A percentile compares a stretch with the other conserved stretches of the same genome.
Conservation (phyloP, 1,139 yeast genomes). For the Blastobotrys arbuscula region DNA sequence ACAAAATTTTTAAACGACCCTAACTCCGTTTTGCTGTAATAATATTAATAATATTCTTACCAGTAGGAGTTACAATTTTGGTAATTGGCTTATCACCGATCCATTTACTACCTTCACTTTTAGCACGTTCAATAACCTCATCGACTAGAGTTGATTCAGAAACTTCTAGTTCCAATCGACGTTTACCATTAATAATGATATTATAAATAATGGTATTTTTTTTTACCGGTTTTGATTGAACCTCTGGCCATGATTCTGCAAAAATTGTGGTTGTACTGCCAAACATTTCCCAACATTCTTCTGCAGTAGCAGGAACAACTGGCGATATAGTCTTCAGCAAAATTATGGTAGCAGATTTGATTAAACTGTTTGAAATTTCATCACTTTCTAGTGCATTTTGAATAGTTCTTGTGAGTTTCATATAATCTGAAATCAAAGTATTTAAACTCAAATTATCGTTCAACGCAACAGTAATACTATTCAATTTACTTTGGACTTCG, state of each 20-base stretch:
- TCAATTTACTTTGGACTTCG: conserved; percentile 46
- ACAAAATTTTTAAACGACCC: conserved; percentile 9
- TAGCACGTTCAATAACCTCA: conserved; percentile 26
- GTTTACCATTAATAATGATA: conserved; percentile 66
- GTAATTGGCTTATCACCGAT: conserved; percentile 19
- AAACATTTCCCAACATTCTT: conserved; percentile 67
- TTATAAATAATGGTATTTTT: conserved; percentile 12
- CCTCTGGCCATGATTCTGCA: conserved; percentile 30
- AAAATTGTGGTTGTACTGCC: conserved; percentile 43
- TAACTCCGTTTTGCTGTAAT: conserved; percentile 13
- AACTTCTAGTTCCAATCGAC: conserved; percentile 40
- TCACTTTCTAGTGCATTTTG: conserved; percentile 31
- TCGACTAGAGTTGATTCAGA: conserved; percentile 34
- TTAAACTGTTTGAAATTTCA: conserved; percentile 32
- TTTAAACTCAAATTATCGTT: conserved; percentile 60
- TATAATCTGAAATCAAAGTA: conserved; percentile 81
- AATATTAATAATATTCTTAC: conserved; percentile 21
- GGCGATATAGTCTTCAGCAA: conserved; percentile 61
- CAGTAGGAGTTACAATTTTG: conserved; percentile 23
- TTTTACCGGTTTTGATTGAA: conserved; percentile 15
- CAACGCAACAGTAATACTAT: conserved; percentile 53
- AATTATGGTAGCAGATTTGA: conserved; percentile 44
- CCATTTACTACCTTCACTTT: conserved; percentile 18
- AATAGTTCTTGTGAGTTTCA: conserved; percentile 70
- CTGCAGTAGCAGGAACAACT: conserved; percentile 73